Conservation (phyloP, 805 yeast species). For the Monosporozyma siamensis region DNA sequence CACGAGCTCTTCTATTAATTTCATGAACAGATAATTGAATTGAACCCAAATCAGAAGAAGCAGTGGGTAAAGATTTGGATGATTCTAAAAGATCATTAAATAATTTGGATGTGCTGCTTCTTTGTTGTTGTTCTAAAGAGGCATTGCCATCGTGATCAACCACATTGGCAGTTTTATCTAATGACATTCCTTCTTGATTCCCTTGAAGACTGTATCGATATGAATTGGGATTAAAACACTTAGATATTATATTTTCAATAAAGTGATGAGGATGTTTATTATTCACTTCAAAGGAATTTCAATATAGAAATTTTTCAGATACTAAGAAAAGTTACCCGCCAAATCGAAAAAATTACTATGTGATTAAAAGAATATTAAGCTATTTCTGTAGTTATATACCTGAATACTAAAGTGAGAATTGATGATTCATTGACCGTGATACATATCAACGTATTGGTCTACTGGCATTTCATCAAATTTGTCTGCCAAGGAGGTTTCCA, state of each 20-base stretch:
- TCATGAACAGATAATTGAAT: constrained; percentile 75
- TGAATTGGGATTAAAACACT: no score
- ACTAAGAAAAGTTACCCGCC: not conserved
- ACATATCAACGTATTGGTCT: constrained; percentile 40
- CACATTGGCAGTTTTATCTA: not conserved
- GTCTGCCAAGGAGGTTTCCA: constrained; percentile 9
- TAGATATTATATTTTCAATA: not conserved
- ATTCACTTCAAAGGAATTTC: not conserved
- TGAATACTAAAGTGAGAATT: no score
- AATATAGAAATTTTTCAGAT: constrained; percentile 2
- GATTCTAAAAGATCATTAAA: constrained; percentile 71
- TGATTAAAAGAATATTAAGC: no score
- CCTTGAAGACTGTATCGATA: not conserved
- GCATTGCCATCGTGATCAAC: not conserved
- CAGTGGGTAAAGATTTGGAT: constrained; percentile 61
- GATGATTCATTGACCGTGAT: no score
- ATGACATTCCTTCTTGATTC: not conserved
- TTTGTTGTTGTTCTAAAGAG: constrained; percentile 1
- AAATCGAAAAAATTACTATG: not conserved
- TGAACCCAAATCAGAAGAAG: constrained; percentile 61
- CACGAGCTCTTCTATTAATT: constrained; percentile 57
- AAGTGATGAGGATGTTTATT: not conserved
- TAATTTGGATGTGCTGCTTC: constrained; percentile 12
- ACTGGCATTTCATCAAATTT: constrained; percentile 36
- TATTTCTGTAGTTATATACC: no score